Evolutionary conservation across 2,329 filamentous ascomycete genomes (phyloP).

Genomic region (Fusarium citri): DNA sequence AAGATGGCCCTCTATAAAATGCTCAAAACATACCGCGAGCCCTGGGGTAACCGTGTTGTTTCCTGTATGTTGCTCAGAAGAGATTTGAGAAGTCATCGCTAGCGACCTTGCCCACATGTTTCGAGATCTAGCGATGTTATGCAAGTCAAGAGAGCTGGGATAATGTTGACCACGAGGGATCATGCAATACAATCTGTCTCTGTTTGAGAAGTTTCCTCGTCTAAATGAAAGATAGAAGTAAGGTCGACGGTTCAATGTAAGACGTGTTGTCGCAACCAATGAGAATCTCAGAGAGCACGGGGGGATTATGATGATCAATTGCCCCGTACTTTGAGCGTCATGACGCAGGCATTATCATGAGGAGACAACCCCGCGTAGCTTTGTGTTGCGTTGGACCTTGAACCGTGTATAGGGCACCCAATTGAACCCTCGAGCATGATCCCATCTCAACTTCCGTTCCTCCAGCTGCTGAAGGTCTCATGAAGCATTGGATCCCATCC

Average conservation of each 20-base stretch:
- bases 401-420: constrained; percentile 12
- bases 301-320: constrained; percentile 13
- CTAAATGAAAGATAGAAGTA: constrained; percentile 19
- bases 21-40: neutral
- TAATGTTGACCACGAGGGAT: neutral
- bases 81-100: constrained; percentile 13
- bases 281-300: constrained; percentile 11
- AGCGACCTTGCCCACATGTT: constrained; percentile 4
- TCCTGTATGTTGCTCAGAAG: neutral
- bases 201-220: constrained; percentile 30
- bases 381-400: constrained; percentile 3
- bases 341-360: constrained; percentile 21
- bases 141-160: neutral
- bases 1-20: neutral
- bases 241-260: constrained; percentile 18
- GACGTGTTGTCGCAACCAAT: constrained; percentile 20
- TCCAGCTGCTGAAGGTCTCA: constrained; percentile 20
- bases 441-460: constrained; percentile 25
- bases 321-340: constrained; percentile 23
- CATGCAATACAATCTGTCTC: constrained; percentile 12
- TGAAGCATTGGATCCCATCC: constrained; percentile 24
- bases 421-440: constrained; percentile 3
- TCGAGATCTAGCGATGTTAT: neutral
- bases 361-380: constrained; percentile 19
- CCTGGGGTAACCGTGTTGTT: neutral